Evolutionary conservation across 208 protist species (phyloP).

Genomic region (Leishmania tarentolae): DNA sequence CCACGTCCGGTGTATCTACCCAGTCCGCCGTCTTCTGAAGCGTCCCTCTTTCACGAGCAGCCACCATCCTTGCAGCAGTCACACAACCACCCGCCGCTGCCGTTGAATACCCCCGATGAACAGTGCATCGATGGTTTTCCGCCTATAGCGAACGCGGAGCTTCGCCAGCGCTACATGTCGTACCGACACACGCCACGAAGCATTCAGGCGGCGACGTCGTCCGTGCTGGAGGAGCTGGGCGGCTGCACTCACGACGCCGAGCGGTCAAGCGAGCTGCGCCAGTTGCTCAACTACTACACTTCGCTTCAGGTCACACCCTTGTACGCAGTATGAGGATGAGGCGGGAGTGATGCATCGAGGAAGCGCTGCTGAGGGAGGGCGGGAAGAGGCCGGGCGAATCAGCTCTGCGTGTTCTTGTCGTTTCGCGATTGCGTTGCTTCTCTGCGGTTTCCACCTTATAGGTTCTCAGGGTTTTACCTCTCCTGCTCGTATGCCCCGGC

Average conservation of each 20-base stretch:
- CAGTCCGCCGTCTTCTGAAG: neutral
- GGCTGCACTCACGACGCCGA: conserved; percentile 54
- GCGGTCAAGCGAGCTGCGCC: conserved; percentile 60
- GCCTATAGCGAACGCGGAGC: conserved; percentile 18
- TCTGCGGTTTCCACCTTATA: too few species aligned
- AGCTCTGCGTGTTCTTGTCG: neutral
- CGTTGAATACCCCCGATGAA: neutral
- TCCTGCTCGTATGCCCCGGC: neutral
- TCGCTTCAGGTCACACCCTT: conserved; percentile 27
- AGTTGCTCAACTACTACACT: conserved; percentile 77
- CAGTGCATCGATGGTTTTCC: conserved; percentile 25
- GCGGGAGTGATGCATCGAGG: neutral
- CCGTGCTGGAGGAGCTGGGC: conserved; percentile 59
- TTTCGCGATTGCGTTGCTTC: neutral
- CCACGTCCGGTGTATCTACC: neutral
- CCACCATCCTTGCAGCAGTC: neutral
- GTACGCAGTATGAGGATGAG: conserved; percentile 4
- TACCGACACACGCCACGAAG: conserved; percentile 30
- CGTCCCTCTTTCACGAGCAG: neutral
- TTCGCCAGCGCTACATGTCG: conserved; percentile 31
- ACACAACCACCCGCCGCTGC: neutral
- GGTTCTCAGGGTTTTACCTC: neutral
- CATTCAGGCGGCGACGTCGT: conserved; percentile 42
- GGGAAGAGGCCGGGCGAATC: neutral
- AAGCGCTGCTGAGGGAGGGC: neutral